These are phyloP conservation scores for Eutrema salsugineum DNA, from an alignment of 441 rosid genomes.

Conservation along the genomic window DNA sequence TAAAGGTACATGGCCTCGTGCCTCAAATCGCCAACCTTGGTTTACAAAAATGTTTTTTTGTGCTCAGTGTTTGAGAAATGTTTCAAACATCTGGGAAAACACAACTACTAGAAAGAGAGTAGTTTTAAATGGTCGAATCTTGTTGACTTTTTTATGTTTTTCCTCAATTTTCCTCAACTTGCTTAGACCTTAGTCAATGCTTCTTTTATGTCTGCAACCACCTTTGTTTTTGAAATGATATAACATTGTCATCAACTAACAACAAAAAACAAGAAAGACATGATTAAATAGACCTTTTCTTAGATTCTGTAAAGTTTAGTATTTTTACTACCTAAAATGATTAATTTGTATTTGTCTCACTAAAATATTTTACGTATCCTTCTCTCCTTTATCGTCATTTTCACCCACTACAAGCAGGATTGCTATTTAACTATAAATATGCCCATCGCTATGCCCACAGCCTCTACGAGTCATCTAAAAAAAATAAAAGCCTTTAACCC, in stretches of 20 bases:
- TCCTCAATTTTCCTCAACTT: background rate
- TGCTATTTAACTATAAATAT: background rate
- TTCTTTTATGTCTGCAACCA: slow-evolving; percentile 5
- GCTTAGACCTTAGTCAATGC: slow-evolving; percentile 11
- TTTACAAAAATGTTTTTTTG: slow-evolving; percentile 14
- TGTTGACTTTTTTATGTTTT: background rate
- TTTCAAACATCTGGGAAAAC: background rate
- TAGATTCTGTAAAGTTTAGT: background rate
- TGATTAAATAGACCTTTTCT: background rate
- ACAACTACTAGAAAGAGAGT: background rate
- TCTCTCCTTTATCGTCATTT: background rate
- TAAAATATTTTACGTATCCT: background rate
- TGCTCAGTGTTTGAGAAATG: slow-evolving; percentile 4
- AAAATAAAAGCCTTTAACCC: background rate
- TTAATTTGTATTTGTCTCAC: background rate
- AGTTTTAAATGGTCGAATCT: background rate
- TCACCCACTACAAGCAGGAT: background rate
- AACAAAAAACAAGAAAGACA: background rate
- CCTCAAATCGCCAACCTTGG: slow-evolving; percentile 4
- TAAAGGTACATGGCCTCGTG: background rate
- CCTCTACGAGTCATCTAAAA: background rate
- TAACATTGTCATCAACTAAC: background rate
- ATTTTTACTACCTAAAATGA: background rate
- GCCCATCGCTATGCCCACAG: background rate
- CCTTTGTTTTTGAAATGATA: slow-evolving; percentile 6